Evolutionary conservation across 2,329 filamentous ascomycete genomes (phyloP).

Genomic region (Chaetomium sp.): DNA sequence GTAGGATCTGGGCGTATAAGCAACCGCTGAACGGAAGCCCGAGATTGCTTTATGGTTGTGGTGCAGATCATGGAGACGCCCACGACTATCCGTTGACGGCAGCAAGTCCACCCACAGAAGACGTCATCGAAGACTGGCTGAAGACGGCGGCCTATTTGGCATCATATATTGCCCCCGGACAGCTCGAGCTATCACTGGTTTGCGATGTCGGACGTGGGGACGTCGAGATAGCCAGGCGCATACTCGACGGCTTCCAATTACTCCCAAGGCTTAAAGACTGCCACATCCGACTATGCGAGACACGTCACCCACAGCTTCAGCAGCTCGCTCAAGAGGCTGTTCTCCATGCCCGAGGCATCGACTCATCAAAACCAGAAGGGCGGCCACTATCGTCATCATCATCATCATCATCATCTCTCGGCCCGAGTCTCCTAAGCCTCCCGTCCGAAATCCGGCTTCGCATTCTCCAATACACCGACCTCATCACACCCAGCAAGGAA

Average conservation of each 20-base stretch:
- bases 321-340: not conserved
- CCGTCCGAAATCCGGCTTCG: constrained; percentile 19
- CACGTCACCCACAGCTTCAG: not conserved
- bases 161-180: not conserved
- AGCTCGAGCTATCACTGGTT: constrained; percentile 4
- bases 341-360: not conserved
- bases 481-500: constrained; percentile 18
- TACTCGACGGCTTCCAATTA: not conserved
- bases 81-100: not conserved
- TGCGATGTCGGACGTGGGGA: constrained; percentile 4
- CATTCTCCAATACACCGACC: constrained; percentile 22
- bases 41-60: not conserved
- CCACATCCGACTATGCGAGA: constrained; percentile 3
- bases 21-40: not conserved
- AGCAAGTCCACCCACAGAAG: not conserved
- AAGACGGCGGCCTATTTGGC: not conserved
- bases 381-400: too few species aligned
- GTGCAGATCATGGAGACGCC: not conserved
- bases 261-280: constrained; percentile 8
- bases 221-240: not conserved
- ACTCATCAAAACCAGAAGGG: not conserved
- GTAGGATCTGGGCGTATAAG: not conserved
- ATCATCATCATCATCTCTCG: not conserved
- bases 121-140: constrained; percentile 1
- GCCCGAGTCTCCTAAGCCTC: constrained; percentile 10